Evolutionary conservation across 345 rosid species (phyloP).

Genomic region (Eutrema japonicum): DNA sequence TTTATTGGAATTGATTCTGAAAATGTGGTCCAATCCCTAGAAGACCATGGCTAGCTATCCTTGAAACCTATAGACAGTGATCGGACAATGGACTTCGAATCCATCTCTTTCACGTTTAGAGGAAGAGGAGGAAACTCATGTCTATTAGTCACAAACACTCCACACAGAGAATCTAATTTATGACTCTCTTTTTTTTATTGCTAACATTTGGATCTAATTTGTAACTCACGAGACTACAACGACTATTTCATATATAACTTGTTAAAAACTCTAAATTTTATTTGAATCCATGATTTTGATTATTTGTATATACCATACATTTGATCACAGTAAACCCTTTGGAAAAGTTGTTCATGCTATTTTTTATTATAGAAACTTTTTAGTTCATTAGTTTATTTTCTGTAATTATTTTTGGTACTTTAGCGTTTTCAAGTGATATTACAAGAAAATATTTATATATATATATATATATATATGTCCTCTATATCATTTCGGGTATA

Average conservation of each 20-base stretch:
- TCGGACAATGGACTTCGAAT: not conserved
- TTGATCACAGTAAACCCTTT: not conserved
- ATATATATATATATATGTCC: no score
- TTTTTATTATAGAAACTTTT: not conserved
- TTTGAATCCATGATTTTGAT: not conserved
- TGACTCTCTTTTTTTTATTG: no score
- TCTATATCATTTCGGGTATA: not conserved
- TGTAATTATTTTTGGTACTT: not conserved
- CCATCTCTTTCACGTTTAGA: not conserved
- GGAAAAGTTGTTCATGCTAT: not conserved
- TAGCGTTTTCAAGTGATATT: not conserved
- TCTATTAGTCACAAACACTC: not conserved
- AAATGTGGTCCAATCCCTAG: not conserved
- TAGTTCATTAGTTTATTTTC: not conserved
- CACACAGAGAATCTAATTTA: not conserved
- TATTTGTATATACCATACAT: not conserved
- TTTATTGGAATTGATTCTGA: not conserved
- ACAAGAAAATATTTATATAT: not conserved
- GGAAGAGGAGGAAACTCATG: not conserved
- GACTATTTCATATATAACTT: not conserved
- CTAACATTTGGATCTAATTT: not conserved
- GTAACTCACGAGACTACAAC: not conserved
- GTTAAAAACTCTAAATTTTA: not conserved
- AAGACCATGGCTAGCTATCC: slow-evolving; percentile 5
- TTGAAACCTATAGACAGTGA: slow-evolving; percentile 4